Base-by-base conservation (phyloP, 169 alveolate genomes). In the Eimeria praecox region DNA sequence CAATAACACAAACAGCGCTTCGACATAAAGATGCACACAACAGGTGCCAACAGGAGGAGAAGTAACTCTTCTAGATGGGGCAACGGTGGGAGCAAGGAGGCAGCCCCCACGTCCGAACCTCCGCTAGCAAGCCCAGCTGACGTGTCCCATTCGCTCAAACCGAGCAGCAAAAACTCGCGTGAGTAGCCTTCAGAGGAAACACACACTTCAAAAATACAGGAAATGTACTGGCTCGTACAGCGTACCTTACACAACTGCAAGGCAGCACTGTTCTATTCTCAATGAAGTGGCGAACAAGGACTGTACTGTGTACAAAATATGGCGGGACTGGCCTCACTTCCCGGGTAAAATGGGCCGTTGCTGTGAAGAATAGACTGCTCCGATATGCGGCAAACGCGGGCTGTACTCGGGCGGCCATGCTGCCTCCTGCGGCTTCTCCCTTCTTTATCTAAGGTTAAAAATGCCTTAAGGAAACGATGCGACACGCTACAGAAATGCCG, bases 261-360 rank as follows among this genome's bases (percentile, higher is more conserved):
- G 0, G 66, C 89, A 78, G 44, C 54, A 38, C 35, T 14, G 12
- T 30, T 40, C 30, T 42, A 80, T n/a, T 20, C 38, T 46, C 54
- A 83, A 18, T 18, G 54, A 44, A 22, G 75, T 3, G 35, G 38
- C 20, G 30, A 30, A 27, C 16, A 24, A 20, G 12, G 88, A 46
- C 62, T 78, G 49, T 33, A 9, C 10, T 73, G 52, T 73, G 16
- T 38, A 20, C 35, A 35, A 38, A 38, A 38, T 20, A 18, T 22
- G 0, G 69, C 14, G 42, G 64, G 30, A 44, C 22, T 54, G 4
- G 75, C 59, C 94, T 33, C 42, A 87, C 94, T 87, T 27, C 22
- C 82, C 16, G 94, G 83, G 83, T 87, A 87, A 64, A 59, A 87
- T n/a, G 94, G 94, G 33, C 94, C 94, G 44, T 87, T 87, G 94